A percentile compares a stretch with the other conserved stretches of the same genome.
Conservation (phyloP, 257 asterid species). For the Orobanche coerulescens region DNA sequence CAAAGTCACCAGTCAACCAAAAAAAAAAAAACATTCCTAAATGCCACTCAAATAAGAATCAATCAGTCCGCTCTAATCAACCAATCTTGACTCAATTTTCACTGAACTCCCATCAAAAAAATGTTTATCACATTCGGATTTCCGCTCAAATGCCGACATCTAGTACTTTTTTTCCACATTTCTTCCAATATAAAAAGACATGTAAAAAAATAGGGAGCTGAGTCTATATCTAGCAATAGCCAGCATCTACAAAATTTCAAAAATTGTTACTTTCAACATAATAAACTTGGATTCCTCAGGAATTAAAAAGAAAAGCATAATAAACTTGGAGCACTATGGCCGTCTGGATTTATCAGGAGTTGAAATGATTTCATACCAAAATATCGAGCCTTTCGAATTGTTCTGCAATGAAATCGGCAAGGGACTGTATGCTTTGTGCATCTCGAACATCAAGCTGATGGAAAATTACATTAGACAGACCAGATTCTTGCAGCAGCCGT, state of each 20-base stretch:
- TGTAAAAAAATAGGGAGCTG: too few species aligned
- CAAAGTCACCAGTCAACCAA: not conserved
- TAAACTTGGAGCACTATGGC: not conserved
- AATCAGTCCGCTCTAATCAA: not conserved
- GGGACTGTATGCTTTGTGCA: constrained; percentile 37
- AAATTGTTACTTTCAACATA: too few species aligned
- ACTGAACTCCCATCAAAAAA: not conserved
- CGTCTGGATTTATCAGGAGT: not conserved
- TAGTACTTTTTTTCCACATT: too few species aligned
- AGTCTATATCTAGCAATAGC: too few species aligned
- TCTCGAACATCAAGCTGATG: constrained; percentile 81
- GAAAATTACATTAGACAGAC: constrained; percentile 53
- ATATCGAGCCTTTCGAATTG: constrained; percentile 62
- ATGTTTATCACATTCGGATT: not conserved
- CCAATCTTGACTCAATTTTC: not conserved
- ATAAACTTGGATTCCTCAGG: not conserved
- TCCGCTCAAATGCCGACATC: too few species aligned
- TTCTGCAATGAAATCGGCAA: constrained; percentile 34
- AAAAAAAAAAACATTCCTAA: not conserved
- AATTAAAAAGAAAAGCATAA: not conserved
- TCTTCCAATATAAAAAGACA: not conserved
- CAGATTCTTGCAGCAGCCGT: constrained; percentile 40
- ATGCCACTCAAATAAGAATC: not conserved
- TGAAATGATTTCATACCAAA: constrained; percentile 32
- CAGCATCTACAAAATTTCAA: too few species aligned